Conservation (phyloP, 2,329 filamentous ascomycete genomes). For the Lachnellula willkommii region DNA sequence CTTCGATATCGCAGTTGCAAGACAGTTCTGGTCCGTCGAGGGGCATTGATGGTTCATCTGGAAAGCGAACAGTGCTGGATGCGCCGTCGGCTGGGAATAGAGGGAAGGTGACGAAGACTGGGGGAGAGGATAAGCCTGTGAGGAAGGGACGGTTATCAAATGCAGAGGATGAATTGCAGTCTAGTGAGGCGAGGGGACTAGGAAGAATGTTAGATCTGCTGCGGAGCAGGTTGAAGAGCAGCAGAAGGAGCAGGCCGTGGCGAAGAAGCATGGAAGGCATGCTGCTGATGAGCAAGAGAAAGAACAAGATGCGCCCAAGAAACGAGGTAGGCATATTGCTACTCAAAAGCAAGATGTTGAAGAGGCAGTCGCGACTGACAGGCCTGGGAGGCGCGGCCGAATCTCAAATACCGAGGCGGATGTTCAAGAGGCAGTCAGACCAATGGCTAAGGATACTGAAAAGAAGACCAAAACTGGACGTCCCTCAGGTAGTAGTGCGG, state of each 20-base stretch:
- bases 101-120: not conserved
- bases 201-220: not conserved
- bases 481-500: not conserved
- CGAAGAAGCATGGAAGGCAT: not conserved
- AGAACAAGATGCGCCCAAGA: not conserved
- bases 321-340: constrained; percentile 1
- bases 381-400: not conserved
- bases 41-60: not conserved
- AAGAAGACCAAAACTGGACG: not conserved
- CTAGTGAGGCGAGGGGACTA: not conserved
- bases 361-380: not conserved
- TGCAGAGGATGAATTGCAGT: not conserved
- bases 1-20: not conserved
- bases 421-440: not conserved
- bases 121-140: not conserved
- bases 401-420: not conserved
- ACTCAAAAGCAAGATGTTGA: not conserved
- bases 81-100: constrained; percentile 5
- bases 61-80: not conserved
- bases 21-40: not conserved
- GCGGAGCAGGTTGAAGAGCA: not conserved
- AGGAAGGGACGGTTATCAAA: constrained; percentile 1
- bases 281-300: not conserved
- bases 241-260: too few species aligned
- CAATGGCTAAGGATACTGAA: not conserved